phyloP scores from a whole-genome alignment of 2,329 filamentous ascomycete genomes.

The Bertia moriformis region DNA sequence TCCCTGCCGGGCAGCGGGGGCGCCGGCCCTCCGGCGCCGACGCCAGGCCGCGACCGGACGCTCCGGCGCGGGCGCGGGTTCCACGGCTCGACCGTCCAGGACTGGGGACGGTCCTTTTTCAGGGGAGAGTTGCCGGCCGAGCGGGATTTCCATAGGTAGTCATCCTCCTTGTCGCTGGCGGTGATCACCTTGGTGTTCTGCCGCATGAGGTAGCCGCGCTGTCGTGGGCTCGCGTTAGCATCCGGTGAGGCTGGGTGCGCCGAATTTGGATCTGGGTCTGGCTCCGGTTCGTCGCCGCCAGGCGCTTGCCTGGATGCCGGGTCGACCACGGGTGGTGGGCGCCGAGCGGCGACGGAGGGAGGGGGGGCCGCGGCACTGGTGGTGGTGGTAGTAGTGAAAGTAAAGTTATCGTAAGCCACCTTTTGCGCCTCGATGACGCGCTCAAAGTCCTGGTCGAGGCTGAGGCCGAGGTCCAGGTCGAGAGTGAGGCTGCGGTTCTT shows the following conservation, averaged over 20 bases:
- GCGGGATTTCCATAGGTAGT: neutral
- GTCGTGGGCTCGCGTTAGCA: slow-evolving; percentile 54
- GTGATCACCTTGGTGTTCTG: slow-evolving; percentile 96
- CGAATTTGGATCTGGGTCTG: slow-evolving; percentile 15
- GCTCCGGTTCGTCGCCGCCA: too few species aligned
- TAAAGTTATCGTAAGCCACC: slow-evolving; percentile 52
- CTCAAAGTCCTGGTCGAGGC: slow-evolving; percentile 84
- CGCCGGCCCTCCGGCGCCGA: slow-evolving; percentile 50
- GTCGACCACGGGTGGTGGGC: too few species aligned
- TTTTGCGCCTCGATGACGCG: slow-evolving; percentile 93
- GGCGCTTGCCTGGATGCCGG: too few species aligned
- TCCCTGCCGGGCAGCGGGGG: slow-evolving; percentile 80
- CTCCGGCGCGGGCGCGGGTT: slow-evolving; percentile 63
- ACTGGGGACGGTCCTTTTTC: slow-evolving; percentile 63
- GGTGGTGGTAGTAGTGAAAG: slow-evolving; percentile 8
- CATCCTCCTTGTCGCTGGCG: slow-evolving; percentile 63
- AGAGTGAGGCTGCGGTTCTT: slow-evolving; percentile 73
- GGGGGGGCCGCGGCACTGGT: slow-evolving; percentile 7
- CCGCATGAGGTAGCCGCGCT: slow-evolving; percentile 97
- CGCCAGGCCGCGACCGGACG: slow-evolving; percentile 28
- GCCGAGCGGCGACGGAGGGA: neutral
- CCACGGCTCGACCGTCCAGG: slow-evolving; percentile 91
- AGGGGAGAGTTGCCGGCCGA: neutral
- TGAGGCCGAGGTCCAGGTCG: slow-evolving; percentile 69
- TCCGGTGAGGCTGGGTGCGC: slow-evolving; percentile 12